phyloP scores from a whole-genome alignment of 2,329 filamentous ascomycete genomes.

The Fusarium ambrosium region DNA sequence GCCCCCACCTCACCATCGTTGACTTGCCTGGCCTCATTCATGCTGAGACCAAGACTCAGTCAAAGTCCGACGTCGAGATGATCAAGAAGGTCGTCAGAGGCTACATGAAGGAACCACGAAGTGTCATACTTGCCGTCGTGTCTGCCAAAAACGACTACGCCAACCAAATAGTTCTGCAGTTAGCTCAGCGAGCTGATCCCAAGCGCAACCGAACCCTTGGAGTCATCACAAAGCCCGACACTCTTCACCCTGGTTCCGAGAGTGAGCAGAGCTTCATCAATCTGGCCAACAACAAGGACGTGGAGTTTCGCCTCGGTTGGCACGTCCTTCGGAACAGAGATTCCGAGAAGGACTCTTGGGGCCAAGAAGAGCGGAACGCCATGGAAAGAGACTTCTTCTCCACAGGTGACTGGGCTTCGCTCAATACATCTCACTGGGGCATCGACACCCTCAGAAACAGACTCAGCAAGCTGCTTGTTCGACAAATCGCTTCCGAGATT shows the following conservation, averaged over 20 bases:
- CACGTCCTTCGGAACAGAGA: constrained; percentile 59
- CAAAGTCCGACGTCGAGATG: constrained; percentile 57
- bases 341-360: constrained; percentile 40
- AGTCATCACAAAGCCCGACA: constrained; percentile 71
- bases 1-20: constrained; percentile 70
- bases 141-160: constrained; percentile 69
- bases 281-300: constrained; percentile 61
- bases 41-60: constrained; percentile 61
- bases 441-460: constrained; percentile 61
- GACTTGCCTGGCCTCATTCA: constrained; percentile 71
- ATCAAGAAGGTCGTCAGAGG: constrained; percentile 63
- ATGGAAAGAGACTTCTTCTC: constrained; percentile 61
- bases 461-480: constrained; percentile 64
- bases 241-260: constrained; percentile 49
- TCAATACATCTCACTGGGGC: constrained; percentile 58
- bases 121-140: constrained; percentile 72
- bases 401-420: constrained; percentile 53
- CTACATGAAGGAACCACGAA: constrained; percentile 70
- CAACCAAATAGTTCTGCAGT: constrained; percentile 68
- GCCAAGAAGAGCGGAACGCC: constrained; percentile 53
- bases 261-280: constrained; percentile 56
- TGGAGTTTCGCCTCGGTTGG: constrained; percentile 65
- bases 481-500: constrained; percentile 62
- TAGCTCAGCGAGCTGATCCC: constrained; percentile 51
- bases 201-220: constrained; percentile 63